Conservation (phyloP, 2,329 filamentous ascomycete species). For the Colletotrichum sp. region DNA sequence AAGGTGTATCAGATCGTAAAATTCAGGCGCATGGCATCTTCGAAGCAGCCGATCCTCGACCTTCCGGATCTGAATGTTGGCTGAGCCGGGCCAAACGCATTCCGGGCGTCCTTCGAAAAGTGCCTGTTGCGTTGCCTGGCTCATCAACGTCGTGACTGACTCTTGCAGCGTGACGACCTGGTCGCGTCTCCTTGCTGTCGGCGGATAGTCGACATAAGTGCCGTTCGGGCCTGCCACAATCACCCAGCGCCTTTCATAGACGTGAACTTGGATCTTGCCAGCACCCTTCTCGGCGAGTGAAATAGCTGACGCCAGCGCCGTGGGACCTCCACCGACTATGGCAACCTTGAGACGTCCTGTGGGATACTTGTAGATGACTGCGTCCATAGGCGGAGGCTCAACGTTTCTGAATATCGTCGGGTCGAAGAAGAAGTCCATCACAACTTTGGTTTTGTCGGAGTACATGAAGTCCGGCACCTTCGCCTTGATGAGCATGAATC, state of each 20-base stretch:
- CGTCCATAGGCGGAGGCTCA: neutral
- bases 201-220: constrained; percentile 29
- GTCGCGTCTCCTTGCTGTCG: neutral
- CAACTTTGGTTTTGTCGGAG: neutral
- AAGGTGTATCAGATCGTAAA: constrained; percentile 33
- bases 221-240: constrained; percentile 21
- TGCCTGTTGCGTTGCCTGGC: neutral
- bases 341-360: neutral
- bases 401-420: neutral
- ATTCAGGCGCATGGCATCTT: constrained; percentile 33
- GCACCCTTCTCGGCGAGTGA: constrained; percentile 34
- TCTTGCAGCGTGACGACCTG: neutral
- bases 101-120: constrained; percentile 33
- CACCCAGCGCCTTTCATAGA: constrained; percentile 39
- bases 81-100: constrained; percentile 38
- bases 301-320: neutral
- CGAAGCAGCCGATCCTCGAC: constrained; percentile 38
- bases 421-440: neutral
- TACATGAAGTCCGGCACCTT: neutral
- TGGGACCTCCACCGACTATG: neutral
- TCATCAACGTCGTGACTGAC: neutral
- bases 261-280: constrained; percentile 34
- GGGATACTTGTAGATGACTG: neutral
- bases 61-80: constrained; percentile 41
- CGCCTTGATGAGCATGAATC: neutral